A percentile compares a stretch with the other conserved stretches of the same genome.
Conservation (phyloP, 202 grass and related monocot species). For the Setaria viridis region DNA sequence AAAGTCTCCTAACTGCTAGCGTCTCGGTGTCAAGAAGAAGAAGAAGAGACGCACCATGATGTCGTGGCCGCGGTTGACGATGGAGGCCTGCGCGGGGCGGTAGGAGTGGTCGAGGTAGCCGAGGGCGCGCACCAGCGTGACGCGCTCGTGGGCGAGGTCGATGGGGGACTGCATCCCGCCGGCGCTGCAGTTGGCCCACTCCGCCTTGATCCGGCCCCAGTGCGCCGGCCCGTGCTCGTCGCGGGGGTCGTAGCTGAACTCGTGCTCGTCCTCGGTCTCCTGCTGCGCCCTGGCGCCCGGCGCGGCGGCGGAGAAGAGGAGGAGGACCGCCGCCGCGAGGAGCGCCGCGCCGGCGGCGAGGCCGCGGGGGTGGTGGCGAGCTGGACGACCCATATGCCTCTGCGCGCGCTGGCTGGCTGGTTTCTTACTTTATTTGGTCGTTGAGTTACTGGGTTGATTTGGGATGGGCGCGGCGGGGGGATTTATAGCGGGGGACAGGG, state of each 20-base stretch:
- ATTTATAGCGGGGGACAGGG: background rate
- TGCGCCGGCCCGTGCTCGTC: conserved; percentile 46
- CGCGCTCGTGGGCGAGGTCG: conserved; percentile 58
- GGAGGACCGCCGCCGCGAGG: background rate
- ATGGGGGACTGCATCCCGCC: conserved; percentile 80
- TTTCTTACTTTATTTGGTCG: background rate
- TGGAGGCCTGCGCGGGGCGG: conserved; percentile 39
- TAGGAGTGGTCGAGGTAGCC: conserved; percentile 65
- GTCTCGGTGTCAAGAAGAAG: too few relatives aligned
- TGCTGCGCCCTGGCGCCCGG: conserved; percentile 41
- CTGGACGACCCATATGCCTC: background rate
- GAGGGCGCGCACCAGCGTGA: conserved; percentile 49
- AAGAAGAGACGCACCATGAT: conserved; percentile 49
- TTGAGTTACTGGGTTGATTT: background rate
- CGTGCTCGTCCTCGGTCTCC: conserved; percentile 51
- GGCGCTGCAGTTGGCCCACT: conserved; percentile 64
- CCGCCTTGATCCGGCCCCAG: conserved; percentile 72
- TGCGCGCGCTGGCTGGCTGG: background rate
- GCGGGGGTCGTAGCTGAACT: conserved; percentile 54
- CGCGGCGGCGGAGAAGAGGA: background rate
- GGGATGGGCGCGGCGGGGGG: background rate
- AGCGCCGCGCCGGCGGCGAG: background rate
- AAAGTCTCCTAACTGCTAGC: too few relatives aligned
- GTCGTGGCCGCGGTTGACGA: conserved; percentile 89
- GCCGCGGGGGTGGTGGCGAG: background rate